Evolutionary conservation across 2,329 filamentous ascomycete genomes (phyloP).

Genomic region (Oidium heveae): DNA sequence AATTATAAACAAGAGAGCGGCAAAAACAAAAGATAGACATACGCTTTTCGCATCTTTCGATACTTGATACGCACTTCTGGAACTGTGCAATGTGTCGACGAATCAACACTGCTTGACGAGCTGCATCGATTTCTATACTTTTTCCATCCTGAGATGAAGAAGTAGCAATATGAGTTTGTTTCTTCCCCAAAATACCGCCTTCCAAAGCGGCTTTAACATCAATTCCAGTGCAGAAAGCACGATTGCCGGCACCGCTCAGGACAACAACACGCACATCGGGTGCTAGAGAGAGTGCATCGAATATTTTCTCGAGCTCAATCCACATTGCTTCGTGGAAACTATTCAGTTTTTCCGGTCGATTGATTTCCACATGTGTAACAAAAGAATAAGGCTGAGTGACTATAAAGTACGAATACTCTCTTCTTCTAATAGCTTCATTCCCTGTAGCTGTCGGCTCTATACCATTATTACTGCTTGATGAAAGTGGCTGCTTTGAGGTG

Average conservation of each 20-base stretch:
- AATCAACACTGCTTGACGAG: constrained; percentile 34
- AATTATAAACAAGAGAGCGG: too few species aligned
- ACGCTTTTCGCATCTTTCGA: constrained; percentile 82
- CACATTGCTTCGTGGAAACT: constrained; percentile 71
- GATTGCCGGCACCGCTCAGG: constrained; percentile 56
- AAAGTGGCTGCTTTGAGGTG: too few species aligned
- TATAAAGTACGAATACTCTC: constrained; percentile 21
- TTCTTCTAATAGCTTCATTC: too few species aligned
- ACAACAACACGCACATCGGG: constrained; percentile 51
- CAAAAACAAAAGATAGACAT: constrained; percentile 14
- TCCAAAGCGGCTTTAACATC: constrained; percentile 50
- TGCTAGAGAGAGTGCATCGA: constrained; percentile 46
- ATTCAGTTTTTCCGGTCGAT: constrained; percentile 68
- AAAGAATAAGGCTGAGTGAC: constrained; percentile 44
- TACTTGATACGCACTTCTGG: constrained; percentile 47
- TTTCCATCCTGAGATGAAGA: too few species aligned
- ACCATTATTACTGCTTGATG: too few species aligned
- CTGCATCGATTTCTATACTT: constrained; percentile 24
- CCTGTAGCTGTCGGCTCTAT: too few species aligned
- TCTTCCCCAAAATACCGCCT: constrained; percentile 20
- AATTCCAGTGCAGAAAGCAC: constrained; percentile 66
- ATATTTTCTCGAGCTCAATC: constrained; percentile 51
- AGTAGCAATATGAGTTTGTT: too few species aligned
- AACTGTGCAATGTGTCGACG: constrained; percentile 53
- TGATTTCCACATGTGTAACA: constrained; percentile 82